Evolutionary conservation across 2,329 filamentous ascomycete species (phyloP).

Genomic region (Cyanodermella asteris): DNA sequence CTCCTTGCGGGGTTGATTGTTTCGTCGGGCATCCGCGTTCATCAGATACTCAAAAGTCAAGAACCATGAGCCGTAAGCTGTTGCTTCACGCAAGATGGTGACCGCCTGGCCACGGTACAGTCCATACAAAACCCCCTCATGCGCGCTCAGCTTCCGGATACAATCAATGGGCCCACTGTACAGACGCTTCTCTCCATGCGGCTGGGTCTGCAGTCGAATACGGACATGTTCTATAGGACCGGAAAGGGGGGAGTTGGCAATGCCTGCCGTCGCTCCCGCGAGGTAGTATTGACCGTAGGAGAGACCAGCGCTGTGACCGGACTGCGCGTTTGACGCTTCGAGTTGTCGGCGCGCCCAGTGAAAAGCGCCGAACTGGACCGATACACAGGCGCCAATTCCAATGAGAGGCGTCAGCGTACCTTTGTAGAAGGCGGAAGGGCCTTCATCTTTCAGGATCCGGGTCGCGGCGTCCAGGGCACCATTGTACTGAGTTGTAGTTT

Average conservation of each 20-base stretch:
- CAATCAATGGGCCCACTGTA: constrained; percentile 80
- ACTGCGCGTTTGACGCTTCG: constrained; percentile 44
- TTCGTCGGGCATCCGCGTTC: constrained; percentile 67
- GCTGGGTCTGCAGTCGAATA: constrained; percentile 89
- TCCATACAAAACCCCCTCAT: constrained; percentile 46
- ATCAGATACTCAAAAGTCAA: constrained; percentile 88
- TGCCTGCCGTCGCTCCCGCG: constrained; percentile 74
- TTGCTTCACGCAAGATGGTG: constrained; percentile 70
- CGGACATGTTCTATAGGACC: constrained; percentile 91
- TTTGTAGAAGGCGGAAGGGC: constrained; percentile 87
- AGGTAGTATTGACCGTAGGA: constrained; percentile 74
- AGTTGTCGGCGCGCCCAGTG: constrained; percentile 74
- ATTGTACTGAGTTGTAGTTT: constrained; percentile 66
- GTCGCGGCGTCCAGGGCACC: constrained; percentile 60
- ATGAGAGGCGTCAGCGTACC: constrained; percentile 86
- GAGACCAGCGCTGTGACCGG: constrained; percentile 26
- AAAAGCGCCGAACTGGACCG: constrained; percentile 96
- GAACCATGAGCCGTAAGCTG: constrained; percentile 94
- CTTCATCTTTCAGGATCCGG: constrained; percentile 73
- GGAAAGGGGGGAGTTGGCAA: constrained; percentile 75
- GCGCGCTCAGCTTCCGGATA: constrained; percentile 55
- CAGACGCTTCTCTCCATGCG: constrained; percentile 56
- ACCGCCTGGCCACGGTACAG: constrained; percentile 76
- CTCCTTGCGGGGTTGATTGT: constrained; percentile 50
- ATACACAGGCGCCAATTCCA: constrained; percentile 91